Evolutionary conservation across 345 rosid species (phyloP), one percentile per base, ranked within the genome.

Genomic region (Hibiscus trionum): DNA sequence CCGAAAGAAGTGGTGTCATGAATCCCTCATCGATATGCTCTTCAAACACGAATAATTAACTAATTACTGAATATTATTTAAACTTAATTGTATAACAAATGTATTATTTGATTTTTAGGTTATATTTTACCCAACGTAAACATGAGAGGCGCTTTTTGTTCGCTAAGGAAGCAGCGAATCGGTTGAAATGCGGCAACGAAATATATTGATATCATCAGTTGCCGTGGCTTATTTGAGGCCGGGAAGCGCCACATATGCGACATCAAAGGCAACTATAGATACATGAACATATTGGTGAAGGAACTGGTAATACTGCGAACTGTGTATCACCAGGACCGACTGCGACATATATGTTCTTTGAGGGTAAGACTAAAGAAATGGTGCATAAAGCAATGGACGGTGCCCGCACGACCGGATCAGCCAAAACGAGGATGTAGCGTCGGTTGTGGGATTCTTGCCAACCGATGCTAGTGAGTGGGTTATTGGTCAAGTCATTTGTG

Each of bases 221-320:
- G 24, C 1, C 24, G 24, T 21, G 24, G 24, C 24, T 21, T 21
- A 0, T 0, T 21, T 21, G 24, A 21, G 24, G 24, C 0, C 24
- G 24, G 1, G 24, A 21, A 21, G 24, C 24, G 24, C 24, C 6
- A 82, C 87, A 16, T 86, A 86, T 2, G 75, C 81, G 0, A 85
- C 90, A 2, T 81, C 90, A 14, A 86, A 86, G 78, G 86, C 88
- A 0, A 84, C 90, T 0, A 67, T 80, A 16, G 90, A 86, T 76
- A 73, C 85, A 1, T 78, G 5, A 84, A 78, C 72, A 80, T 77
- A n/a, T 14, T 75, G 44, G 88, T 88, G 0, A 80, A 74, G 85
- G 86, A 8, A 80, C 79, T 0, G 84, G 82, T 10, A 81, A 84
- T 15, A 86, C 85, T 1, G 85, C 82, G 12, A 86, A 84, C 14